Evolutionary conservation across 2,329 filamentous ascomycete genomes (phyloP).

Genomic region (Trichoderma aggressivum): DNA sequence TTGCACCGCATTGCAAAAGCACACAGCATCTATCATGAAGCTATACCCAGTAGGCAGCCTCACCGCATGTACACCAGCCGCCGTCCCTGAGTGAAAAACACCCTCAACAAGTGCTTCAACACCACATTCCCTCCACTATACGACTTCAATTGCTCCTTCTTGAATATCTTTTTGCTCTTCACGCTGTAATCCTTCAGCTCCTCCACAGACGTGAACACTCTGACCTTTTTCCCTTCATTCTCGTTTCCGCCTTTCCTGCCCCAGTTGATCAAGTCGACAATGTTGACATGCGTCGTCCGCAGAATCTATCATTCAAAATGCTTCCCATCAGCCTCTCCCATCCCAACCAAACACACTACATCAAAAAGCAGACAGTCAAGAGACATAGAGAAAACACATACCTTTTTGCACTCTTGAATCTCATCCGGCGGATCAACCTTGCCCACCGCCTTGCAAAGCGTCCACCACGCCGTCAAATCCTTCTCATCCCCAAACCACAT

Average conservation of each 20-base stretch:
- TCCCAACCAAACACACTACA: too few species aligned
- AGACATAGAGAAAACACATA: not conserved
- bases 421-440: not conserved
- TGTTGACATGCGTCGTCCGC: constrained; percentile 6
- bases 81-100: not conserved
- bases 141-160: not conserved
- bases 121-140: not conserved
- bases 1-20: not conserved
- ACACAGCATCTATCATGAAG: not conserved
- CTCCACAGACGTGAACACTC: not conserved
- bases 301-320: not conserved
- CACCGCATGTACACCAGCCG: not conserved
- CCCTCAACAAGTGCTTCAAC: not conserved
- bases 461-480: not conserved
- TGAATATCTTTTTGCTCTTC: not conserved
- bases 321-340: not conserved
- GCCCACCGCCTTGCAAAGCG: not conserved
- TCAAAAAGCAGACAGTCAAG: too few species aligned
- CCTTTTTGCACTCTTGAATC: not conserved
- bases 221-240: not conserved
- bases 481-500: not conserved
- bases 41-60: not conserved
- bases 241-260: not conserved
- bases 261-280: not conserved
- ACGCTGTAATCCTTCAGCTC: not conserved